Evolutionary conservation across 257 asterid species (phyloP), one percentile per base, ranked within the genome.

Genomic region (Lantana camara): DNA sequence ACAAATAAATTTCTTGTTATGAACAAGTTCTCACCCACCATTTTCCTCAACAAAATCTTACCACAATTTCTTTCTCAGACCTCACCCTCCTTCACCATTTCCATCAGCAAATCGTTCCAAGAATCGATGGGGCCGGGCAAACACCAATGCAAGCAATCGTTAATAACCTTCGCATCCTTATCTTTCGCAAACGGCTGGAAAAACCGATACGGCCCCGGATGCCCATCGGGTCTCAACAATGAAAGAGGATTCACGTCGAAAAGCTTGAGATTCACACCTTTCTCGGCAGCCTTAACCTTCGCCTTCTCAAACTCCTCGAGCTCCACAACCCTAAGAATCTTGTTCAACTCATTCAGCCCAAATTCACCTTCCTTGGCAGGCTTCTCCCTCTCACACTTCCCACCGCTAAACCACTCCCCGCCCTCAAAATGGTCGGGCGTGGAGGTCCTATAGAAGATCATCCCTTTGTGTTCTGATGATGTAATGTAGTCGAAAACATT

Each of bases 141-240:
- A 71, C 97, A 90, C 95, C 96, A 90, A 55, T 90, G 97, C 64
- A 90, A 66, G 61, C 97, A 90, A 49, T 90, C 96, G 11, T 70
- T 85, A 7, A 79, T 57, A 2, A 80, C 66, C 76, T 77, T 77
- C 0, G 69, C 90, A 3, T 73, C 72, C 80, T 75, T 70, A 5
- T 58, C 81, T 21, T 82, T 60, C 0, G 70, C 75, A 14, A 82
- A 82, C 0, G 92, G 96, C 4, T 81, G 90, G 60, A 76, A 85
- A 54, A 68, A 69, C 42, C 95, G 62, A 35, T 82, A 85, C 0
- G 89, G 82, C 0, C 96, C 96, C 0, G 93, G 95, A 53, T 87
- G 97, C 7, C 96, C 97, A 24, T 87, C 95, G 0, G 96, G 95
- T 41, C 98, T 53, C 76, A 88, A 48, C 27, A 84, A 76, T 2